Base-by-base conservation (phyloP, 2,329 filamentous ascomycete genomes). In the Aspergillus glaucus region DNA sequence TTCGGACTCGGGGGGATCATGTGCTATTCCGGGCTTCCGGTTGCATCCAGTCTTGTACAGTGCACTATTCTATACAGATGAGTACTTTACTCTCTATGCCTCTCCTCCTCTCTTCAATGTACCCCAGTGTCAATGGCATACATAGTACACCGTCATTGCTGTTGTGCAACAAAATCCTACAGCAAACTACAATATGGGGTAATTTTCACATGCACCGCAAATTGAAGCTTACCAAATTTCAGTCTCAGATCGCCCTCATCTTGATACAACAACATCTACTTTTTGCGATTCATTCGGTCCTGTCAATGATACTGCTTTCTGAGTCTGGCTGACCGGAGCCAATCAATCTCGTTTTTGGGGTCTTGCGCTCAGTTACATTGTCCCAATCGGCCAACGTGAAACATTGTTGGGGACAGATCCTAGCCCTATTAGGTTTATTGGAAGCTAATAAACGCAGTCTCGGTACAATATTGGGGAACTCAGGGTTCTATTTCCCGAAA, bases 21-120 rank as follows among this genome's bases (percentile, higher is more conserved):
- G 52, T 54, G 52, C 46, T 46, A 40, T 40, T 44, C 45, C 49
- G 47, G 30, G 43, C 7, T 43, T 47, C 45, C 48, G 45, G 45
- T 47, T 51, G 22, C 22, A 41, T 46, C 14, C 21, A 28, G 26
- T 37, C 44, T 26, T 43, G n/a, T 40, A 17, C 17, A 24, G 17
- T 26, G 14, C 46, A 30, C 9, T 30, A 30, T 30, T 10, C 9
- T 28, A 30, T 30, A 12, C 26, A 30, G 26, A 30, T 12, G 10
- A 30, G 10, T 30, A 30, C 9, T 30, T 4, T 30, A 4, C 10
- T 30, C 26, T 30, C 10, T 30, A 30, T 30, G 9, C 4, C 26
- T 10, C 26, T 12, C 4, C 10, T 12, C 4, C 9, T 7, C 4
- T 10, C 12, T 12, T 5, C 9, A 12, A 12, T 30, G 10, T 30